phyloP scores from a whole-genome alignment of 2,329 filamentous ascomycete species.

The Sarocladiaceae sp. region DNA sequence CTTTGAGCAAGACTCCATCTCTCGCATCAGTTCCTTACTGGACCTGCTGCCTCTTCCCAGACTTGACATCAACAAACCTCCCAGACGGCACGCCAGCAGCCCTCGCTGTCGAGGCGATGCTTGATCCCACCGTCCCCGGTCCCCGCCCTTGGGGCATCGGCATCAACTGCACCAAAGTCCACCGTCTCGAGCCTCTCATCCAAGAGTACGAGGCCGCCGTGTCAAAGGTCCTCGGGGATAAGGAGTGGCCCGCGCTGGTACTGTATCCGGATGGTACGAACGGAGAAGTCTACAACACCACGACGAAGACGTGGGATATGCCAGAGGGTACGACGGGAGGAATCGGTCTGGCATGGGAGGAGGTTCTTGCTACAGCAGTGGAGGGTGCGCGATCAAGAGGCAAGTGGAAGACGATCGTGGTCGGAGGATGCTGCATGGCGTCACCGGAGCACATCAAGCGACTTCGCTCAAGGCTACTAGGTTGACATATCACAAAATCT shows the following conservation, averaged over 20 bases:
- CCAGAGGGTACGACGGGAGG: constrained; percentile 18
- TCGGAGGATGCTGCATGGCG: constrained; percentile 49
- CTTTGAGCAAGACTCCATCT: constrained; percentile 24
- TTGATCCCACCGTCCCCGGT: constrained; percentile 20
- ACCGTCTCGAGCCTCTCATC: constrained; percentile 52
- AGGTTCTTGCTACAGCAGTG: constrained; percentile 36
- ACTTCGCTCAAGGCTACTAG: constrained; percentile 14
- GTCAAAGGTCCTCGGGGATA: constrained; percentile 26
- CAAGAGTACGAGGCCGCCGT: constrained; percentile 47
- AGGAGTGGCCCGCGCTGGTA: constrained; percentile 47
- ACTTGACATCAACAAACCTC: constrained; percentile 25
- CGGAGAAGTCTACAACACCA: constrained; percentile 60
- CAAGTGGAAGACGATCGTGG: constrained; percentile 39
- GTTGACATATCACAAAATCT: background rate
- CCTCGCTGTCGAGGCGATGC: constrained; percentile 29
- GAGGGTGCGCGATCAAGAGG: constrained; percentile 26
- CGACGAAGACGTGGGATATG: constrained; percentile 52
- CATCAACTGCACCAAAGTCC: constrained; percentile 63
- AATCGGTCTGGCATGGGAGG: constrained; percentile 35
- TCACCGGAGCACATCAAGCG: constrained; percentile 27
- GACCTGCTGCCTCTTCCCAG: constrained; percentile 58
- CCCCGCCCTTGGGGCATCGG: constrained; percentile 54
- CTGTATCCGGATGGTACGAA: constrained; percentile 65
- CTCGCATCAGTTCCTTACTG: constrained; percentile 41
- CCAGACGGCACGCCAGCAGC: constrained; percentile 47